Evolutionary conservation across 805 yeast genomes (phyloP), one percentile per base, ranked within the genome.

Genomic region (Ogataea glucozyma): DNA sequence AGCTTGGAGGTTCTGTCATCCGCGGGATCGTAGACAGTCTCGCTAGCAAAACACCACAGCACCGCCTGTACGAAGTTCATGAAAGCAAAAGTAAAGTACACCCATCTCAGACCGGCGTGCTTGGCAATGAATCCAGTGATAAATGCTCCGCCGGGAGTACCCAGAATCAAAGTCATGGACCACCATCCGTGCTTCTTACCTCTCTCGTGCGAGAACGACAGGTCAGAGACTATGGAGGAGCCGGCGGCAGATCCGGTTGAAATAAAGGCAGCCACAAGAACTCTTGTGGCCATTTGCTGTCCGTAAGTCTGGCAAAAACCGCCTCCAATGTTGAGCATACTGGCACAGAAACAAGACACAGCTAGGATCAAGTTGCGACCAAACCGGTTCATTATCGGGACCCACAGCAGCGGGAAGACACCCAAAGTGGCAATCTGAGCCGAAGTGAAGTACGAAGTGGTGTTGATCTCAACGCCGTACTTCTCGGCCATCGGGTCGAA

Each of bases 181-280:
- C 46, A 42, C 46, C 46, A 42, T 9, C 46, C 46, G 19, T 37
- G 38, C 26, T 42, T 42, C 17, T 24, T 38, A 11, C 46, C 46
- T 42, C 46, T 37, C 17, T 42, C 41, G 27, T 42, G 46, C 19
- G 46, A 22, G 24, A 36, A 42, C 7, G 41, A 30, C 14, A 37
- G 26, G 16, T 31, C 33, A 3, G 33, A 32, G 19, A 42, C 41
- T 21, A 37, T 31, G 5, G 46, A 40, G 2, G 41, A 42, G 24
- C 46, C 41, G 2, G 46, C 38, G 3, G 44, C 44, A 4, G 44
- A 27, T 2, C 44, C 44, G 11, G 44, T 40, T 7, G 44, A 40
- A 4, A 40, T 40, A 23, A 40, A 40, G 4, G 35, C 39, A 2
- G 37, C 37, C 5, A 42, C 41, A 10, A 42, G 22, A 4, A 42